Percentiles rank a stretch among this genome's conserved stretches.
Conservation (phyloP, 2,329 filamentous ascomycete genomes). For the Aspergillus niger region DNA sequence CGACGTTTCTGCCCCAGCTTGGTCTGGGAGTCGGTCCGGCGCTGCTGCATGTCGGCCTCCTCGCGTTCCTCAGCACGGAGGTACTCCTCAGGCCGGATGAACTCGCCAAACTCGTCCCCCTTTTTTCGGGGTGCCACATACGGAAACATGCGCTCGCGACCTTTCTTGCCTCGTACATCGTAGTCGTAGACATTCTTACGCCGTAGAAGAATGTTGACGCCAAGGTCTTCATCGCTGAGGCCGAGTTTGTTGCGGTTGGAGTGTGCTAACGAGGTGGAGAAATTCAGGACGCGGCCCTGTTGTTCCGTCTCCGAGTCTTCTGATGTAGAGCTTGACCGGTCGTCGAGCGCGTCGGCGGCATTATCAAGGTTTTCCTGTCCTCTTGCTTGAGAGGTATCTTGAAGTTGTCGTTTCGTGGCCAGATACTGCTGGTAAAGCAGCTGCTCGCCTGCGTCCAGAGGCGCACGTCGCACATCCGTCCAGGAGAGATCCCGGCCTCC, state of each 20-base stretch:
- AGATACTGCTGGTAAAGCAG: slow-evolving; percentile 88
- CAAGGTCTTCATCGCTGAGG: slow-evolving; percentile 84
- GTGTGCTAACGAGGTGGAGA: slow-evolving; percentile 81
- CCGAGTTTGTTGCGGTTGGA: slow-evolving; percentile 82
- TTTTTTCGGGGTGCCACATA: slow-evolving; percentile 77
- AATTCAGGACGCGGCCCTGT: slow-evolving; percentile 87
- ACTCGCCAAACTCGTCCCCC: slow-evolving; percentile 87
- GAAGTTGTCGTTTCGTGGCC: slow-evolving; percentile 81
- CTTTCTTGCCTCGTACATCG: slow-evolving; percentile 86
- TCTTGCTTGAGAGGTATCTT: slow-evolving; percentile 74
- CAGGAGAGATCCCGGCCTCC: slow-evolving; percentile 65
- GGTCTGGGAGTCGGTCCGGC: slow-evolving; percentile 57
- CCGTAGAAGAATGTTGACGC: slow-evolving; percentile 85
- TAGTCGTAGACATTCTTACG: slow-evolving; percentile 92
- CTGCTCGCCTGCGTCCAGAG: slow-evolving; percentile 75
- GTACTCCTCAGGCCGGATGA: slow-evolving; percentile 92
- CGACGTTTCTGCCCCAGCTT: slow-evolving; percentile 88
- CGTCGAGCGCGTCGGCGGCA: slow-evolving; percentile 69
- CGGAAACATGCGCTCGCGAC: slow-evolving; percentile 89
- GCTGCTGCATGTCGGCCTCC: slow-evolving; percentile 65
- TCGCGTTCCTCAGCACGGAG: slow-evolving; percentile 89
- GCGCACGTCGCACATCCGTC: slow-evolving; percentile 61
- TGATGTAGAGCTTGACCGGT: slow-evolving; percentile 81
- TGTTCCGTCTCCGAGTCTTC: slow-evolving; percentile 89
- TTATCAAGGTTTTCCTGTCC: slow-evolving; percentile 71